phyloP scores from a whole-genome alignment of 2,329 filamentous ascomycete genomes.

The Xylariaceae sp. region DNA sequence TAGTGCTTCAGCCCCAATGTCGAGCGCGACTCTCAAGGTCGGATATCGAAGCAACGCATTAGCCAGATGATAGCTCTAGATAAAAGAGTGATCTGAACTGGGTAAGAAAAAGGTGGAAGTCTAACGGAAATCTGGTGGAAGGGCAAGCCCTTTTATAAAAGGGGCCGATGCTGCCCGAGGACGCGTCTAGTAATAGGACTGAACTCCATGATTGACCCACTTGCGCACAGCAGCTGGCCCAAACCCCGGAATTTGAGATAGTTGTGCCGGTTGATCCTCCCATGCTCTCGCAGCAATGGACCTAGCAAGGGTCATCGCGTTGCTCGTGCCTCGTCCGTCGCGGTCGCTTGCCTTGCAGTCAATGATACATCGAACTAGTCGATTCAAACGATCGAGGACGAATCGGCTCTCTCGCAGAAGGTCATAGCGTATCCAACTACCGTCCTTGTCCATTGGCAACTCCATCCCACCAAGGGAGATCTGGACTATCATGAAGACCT shows the following conservation, averaged over 20 bases:
- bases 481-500: slow-evolving; percentile 75
- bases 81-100: too few relatives aligned
- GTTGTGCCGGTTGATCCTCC: slow-evolving; percentile 77
- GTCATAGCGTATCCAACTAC: slow-evolving; percentile 49
- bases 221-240: slow-evolving; percentile 73
- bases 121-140: too few relatives aligned
- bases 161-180: too few relatives aligned
- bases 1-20: too few relatives aligned
- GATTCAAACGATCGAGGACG: slow-evolving; percentile 65
- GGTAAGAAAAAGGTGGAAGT: too few relatives aligned
- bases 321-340: slow-evolving; percentile 64
- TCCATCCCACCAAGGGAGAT: slow-evolving; percentile 66
- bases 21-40: too few relatives aligned
- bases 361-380: slow-evolving; percentile 70
- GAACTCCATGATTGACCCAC: slow-evolving; percentile 66
- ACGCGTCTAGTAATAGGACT: too few relatives aligned
- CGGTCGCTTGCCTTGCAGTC: slow-evolving; percentile 60
- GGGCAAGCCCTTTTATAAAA: too few relatives aligned
- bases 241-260: slow-evolving; percentile 78
- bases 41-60: too few relatives aligned
- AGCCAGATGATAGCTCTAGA: too few relatives aligned
- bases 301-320: slow-evolving; percentile 72
- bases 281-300: slow-evolving; percentile 71
- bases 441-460: slow-evolving; percentile 55
- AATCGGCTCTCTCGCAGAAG: slow-evolving; percentile 57